Evolutionary conservation across 805 yeast genomes (phyloP), one percentile per base, ranked within the genome.

Genomic region (Kodamaea leandrae): DNA sequence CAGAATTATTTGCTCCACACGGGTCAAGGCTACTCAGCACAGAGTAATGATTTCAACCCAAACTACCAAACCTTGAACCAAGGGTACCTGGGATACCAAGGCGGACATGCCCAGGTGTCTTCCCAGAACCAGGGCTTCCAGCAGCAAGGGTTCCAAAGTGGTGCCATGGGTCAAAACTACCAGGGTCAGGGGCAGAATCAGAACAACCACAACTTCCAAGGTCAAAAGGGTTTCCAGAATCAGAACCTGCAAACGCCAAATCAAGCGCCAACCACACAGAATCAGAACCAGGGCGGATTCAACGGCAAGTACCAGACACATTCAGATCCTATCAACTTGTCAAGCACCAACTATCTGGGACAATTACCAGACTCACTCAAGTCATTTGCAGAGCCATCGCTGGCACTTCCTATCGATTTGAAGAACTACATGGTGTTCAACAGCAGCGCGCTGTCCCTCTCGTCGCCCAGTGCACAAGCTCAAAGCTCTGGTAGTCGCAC

Each of bases 371-470:
- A 15, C 19, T 18, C 9, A 37, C 23, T 19, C 10, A 34, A 29
- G 17, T 16, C 7, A n/a, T 33, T 33, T 33, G 36, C 27, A 20
- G 14, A 18, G 16, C 28, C 36, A 6, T n/a, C n/a, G n/a, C n/a
- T n/a, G 18, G 28, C 38, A 25, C 38, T 17, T 12, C 36, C 49
- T 7, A 37, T 37, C 41, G 60, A 55, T 25, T 48, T 51, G 30
- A 47, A 49, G 19, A 46, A 48, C 32, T 51, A 49, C 30, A 35
- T 50, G 41, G 15, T 46, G 42, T 46, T 49, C 38, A 30, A 30
- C 33, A 47, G 41, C 20, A 52, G 59, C 33, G 39, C 47, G 7
- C 44, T 53, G 15, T 52, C 61, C 6, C 44, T 53, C 47, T 20
- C 42, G 15, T 45, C 51, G 16, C 47, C 48, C 25, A 42, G 24